phyloP scores from a whole-genome alignment of 495 filamentous ascomycete species.

The Venustampulla echinocandica region DNA sequence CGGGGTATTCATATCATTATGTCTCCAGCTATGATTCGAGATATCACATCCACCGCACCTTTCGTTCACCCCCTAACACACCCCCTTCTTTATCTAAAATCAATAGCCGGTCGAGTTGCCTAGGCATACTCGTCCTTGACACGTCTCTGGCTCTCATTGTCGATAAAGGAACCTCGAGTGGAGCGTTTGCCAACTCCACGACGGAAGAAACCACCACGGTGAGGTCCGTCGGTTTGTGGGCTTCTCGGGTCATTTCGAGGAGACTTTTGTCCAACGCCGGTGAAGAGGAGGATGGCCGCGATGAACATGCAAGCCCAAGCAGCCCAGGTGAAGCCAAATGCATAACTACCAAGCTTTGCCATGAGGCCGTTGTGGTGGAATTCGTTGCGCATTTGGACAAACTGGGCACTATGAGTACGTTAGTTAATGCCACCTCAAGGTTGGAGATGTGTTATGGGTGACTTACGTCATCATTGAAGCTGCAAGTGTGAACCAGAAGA shows the following conservation, averaged over 20 bases:
- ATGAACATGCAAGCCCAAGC: conserved; percentile 61
- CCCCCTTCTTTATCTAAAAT: too few species aligned
- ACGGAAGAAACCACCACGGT: conserved; percentile 18
- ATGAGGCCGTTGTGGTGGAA: conserved; percentile 50
- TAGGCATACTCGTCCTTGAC: conserved; percentile 60
- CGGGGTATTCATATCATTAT: conserved; percentile 4
- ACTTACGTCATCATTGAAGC: conserved; percentile 47
- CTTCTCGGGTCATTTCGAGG: not conserved
- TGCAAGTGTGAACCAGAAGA: conserved; percentile 38
- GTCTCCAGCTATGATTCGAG: too few species aligned
- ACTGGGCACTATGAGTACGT: conserved; percentile 50
- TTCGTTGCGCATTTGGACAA: conserved; percentile 63
- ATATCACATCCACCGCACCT: too few species aligned
- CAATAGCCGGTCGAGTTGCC: too few species aligned
- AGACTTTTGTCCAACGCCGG: conserved; percentile 28
- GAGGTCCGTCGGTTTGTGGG: not conserved
- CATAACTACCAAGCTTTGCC: conserved; percentile 59
- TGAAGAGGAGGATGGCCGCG: conserved; percentile 62
- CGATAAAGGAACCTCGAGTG: conserved; percentile 34
- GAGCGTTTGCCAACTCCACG: conserved; percentile 28
- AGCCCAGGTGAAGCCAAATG: conserved; percentile 84
- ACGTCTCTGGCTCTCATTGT: conserved; percentile 42
- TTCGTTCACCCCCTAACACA: too few species aligned
- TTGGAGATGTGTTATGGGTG: conserved; percentile 8
- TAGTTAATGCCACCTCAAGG: conserved; percentile 4